Evolutionary conservation across 768 basidiomycete species (phyloP).

Genomic region (Macrocybe gigantea): DNA sequence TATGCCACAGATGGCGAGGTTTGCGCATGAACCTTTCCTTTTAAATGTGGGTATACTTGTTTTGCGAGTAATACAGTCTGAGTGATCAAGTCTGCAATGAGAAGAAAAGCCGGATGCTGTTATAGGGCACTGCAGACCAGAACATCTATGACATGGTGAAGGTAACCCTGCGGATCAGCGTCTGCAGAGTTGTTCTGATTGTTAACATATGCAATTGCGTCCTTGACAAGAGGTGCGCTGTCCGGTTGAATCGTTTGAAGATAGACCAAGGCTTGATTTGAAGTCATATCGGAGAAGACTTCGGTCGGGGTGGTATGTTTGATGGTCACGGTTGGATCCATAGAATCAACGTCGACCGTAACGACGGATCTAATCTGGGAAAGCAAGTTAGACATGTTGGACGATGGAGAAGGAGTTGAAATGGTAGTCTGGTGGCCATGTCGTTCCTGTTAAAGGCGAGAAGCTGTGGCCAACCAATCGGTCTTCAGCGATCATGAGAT

Average conservation of each 20-base stretch:
- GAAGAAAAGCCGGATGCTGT: not conserved
- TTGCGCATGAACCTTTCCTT: slow-evolving; percentile 38
- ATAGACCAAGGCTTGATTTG: slow-evolving; percentile 42
- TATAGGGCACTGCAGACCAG: slow-evolving; percentile 21
- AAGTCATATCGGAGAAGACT: slow-evolving; percentile 41
- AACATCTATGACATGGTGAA: slow-evolving; percentile 30
- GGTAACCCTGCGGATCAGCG: slow-evolving; percentile 14
- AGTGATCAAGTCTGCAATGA: not conserved
- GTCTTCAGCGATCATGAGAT: not conserved
- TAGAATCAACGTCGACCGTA: slow-evolving; percentile 42
- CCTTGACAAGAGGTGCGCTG: slow-evolving; percentile 21
- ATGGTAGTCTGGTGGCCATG: not conserved
- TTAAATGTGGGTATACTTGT: slow-evolving; percentile 33
- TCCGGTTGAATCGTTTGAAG: slow-evolving; percentile 26
- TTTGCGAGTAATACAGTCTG: slow-evolving; percentile 42
- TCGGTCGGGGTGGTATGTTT: slow-evolving; percentile 12
- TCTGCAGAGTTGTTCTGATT: slow-evolving; percentile 9
- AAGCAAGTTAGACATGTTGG: slow-evolving; percentile 13
- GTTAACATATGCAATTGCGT: slow-evolving; percentile 24
- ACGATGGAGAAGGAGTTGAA: not conserved
- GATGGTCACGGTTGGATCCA: slow-evolving; percentile 35
- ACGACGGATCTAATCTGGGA: slow-evolving; percentile 27
- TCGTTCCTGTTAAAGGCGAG: not conserved
- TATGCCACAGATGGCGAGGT: slow-evolving; percentile 37
- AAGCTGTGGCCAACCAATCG: too few relatives aligned